These are phyloP conservation scores for Holtermannia corniformis DNA, from an alignment of 768 basidiomycete species.

Conservation along the genomic window DNA sequence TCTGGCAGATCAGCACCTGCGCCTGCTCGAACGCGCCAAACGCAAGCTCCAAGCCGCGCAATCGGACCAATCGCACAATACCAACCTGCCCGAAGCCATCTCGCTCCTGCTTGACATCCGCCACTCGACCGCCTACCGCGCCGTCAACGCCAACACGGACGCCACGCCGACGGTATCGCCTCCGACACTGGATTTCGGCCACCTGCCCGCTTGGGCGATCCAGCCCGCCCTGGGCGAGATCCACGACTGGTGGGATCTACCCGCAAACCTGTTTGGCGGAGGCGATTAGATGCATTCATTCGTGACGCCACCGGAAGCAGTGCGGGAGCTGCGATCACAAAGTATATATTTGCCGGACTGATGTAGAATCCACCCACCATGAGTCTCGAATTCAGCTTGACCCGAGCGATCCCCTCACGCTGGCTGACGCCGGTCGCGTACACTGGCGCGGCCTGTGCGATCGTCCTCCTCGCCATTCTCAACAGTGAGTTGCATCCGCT, in stretches of 20 bases:
- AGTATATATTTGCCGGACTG: too few species aligned
- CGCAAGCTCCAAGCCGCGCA: slow-evolving; percentile 26
- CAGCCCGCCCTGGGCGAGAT: slow-evolving; percentile 32
- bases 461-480: neutral
- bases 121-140: slow-evolving; percentile 29
- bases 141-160: slow-evolving; percentile 21
- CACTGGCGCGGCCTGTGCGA: neutral
- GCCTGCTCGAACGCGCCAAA: slow-evolving; percentile 36
- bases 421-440: neutral
- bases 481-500: neutral
- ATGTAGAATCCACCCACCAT: too few species aligned
- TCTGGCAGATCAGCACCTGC: slow-evolving; percentile 37
- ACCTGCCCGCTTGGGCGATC: slow-evolving; percentile 31
- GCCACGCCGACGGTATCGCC: slow-evolving; percentile 31
- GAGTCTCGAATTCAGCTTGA: neutral
- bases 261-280: slow-evolving; percentile 19
- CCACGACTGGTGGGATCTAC: slow-evolving; percentile 37
- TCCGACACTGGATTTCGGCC: slow-evolving; percentile 19
- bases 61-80: slow-evolving; percentile 1
- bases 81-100: slow-evolving; percentile 35
- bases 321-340: too few species aligned
- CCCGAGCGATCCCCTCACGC: neutral
- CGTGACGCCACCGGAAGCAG: too few species aligned
- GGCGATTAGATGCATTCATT: too few species aligned
- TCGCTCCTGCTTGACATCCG: slow-evolving; percentile 37